Percentiles rank a stretch among this genome's conserved stretches.
These are phyloP conservation scores for Capsicum chinense DNA, from an alignment of 257 asterid genomes.

Conservation along the genomic window DNA sequence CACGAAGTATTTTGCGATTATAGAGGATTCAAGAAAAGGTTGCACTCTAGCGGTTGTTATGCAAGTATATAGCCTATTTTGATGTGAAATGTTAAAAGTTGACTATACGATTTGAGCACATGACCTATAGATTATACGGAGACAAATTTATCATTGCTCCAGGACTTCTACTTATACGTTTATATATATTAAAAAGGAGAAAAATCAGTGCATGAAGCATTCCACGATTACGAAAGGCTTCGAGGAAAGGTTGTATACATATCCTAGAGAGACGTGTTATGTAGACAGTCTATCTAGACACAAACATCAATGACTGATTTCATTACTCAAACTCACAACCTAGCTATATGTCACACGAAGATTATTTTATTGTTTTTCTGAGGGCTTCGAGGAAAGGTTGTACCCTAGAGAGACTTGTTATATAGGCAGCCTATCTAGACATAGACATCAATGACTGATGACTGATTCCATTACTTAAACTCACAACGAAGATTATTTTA, in stretches of 20 bases:
- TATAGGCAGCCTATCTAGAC: background rate
- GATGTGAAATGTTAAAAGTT: background rate
- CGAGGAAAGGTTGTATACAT: background rate
- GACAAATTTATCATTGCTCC: background rate
- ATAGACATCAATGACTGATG: background rate
- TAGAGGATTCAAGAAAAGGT: background rate
- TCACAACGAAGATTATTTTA: background rate
- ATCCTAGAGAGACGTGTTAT: background rate
- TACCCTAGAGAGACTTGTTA: background rate
- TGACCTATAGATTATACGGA: background rate
- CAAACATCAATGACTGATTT: background rate
- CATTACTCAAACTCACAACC: background rate
- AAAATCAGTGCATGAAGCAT: background rate
- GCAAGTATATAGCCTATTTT: background rate
- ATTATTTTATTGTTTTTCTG: background rate
- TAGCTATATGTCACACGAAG: background rate
- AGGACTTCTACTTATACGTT: background rate
- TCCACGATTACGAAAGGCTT: no score
- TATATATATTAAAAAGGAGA: background rate
- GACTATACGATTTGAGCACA: accelerated
- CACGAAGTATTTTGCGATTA: background rate
- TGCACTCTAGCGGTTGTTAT: accelerated
- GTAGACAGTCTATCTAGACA: background rate
- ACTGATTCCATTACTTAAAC: background rate
- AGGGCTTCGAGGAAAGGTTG: background rate